Evolutionary conservation across 148 eudicot genomes (phyloP).

Genomic region (Arbutus unedo): DNA sequence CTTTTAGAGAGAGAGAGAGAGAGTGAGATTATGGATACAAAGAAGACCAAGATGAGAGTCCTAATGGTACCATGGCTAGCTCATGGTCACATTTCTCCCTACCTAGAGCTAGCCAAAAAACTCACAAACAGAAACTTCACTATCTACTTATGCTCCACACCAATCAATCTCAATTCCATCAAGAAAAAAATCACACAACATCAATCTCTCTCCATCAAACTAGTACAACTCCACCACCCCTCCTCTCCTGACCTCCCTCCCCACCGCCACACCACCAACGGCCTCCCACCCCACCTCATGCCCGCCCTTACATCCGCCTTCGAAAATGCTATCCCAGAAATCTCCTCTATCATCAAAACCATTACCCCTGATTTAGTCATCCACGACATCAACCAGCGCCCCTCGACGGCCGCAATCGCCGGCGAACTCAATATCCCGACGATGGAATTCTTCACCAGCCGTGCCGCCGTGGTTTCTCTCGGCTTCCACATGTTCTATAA

Average conservation of each 20-base stretch:
- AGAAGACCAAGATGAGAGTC: neutral
- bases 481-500: neutral
- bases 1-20: neutral
- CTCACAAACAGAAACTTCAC: constrained; percentile 1
- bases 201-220: neutral
- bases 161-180: neutral
- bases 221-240: neutral
- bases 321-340: constrained; percentile 8
- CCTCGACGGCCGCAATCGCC: constrained; percentile 26
- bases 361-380: constrained; percentile 24
- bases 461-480: constrained; percentile 7
- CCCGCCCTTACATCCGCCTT: constrained; percentile 17
- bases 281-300: constrained; percentile 34
- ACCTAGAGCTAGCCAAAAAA: constrained; percentile 16
- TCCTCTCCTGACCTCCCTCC: constrained; percentile 19
- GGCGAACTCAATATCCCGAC: constrained; percentile 12
- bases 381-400: constrained; percentile 26
- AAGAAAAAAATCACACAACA: neutral
- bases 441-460: constrained; percentile 14
- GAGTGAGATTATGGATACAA: neutral
- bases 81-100: constrained; percentile 17
- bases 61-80: constrained; percentile 19
- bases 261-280: constrained; percentile 30
- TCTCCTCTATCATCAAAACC: neutral
- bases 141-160: constrained; percentile 8